Conservation (phyloP, 805 yeast genomes). For the Zygosaccharomyces bisporus region DNA sequence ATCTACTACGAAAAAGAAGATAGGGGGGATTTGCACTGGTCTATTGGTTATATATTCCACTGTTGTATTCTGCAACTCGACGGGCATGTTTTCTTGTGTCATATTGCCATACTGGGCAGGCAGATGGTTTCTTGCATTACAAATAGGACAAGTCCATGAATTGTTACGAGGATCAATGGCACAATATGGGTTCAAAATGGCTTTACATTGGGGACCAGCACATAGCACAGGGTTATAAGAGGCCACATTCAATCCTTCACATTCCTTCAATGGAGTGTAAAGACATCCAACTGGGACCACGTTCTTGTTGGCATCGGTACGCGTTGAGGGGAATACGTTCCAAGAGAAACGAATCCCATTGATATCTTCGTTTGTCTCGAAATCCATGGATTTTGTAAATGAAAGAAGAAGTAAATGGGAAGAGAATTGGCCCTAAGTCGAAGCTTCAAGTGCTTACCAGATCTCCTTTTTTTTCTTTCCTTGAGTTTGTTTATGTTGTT, state of each 20-base stretch:
- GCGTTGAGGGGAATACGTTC: slow-evolving; percentile 85
- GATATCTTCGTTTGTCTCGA: slow-evolving; percentile 61
- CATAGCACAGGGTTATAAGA: slow-evolving; percentile 84
- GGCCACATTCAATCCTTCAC: slow-evolving; percentile 72
- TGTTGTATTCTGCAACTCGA: slow-evolving; percentile 72
- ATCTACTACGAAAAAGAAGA: slow-evolving; percentile 81
- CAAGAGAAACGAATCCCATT: slow-evolving; percentile 76
- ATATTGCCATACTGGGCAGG: slow-evolving; percentile 80
- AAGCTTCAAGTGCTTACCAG: slow-evolving; percentile 4
- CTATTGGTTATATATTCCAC: slow-evolving; percentile 81
- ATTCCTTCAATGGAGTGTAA: slow-evolving; percentile 87
- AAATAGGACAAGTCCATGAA: slow-evolving; percentile 82
- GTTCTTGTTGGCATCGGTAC: slow-evolving; percentile 83
- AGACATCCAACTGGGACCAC: slow-evolving; percentile 93
- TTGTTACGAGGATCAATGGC: slow-evolving; percentile 70
- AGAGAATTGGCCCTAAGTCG: slow-evolving; percentile 4
- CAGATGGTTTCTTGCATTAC: slow-evolving; percentile 71
- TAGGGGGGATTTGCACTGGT: slow-evolving; percentile 80
- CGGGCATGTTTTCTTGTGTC: slow-evolving; percentile 71
- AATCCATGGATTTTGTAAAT: slow-evolving; percentile 35
- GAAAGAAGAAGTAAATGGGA: background rate
- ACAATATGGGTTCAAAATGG: slow-evolving; percentile 84
- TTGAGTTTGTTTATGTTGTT: slow-evolving; percentile 1
- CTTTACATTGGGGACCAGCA: slow-evolving; percentile 71
- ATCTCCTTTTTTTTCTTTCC: slow-evolving; percentile 3